Conservation (phyloP, 371 early-diverging fungal genomes). For the Actinomortierella ambigua region DNA sequence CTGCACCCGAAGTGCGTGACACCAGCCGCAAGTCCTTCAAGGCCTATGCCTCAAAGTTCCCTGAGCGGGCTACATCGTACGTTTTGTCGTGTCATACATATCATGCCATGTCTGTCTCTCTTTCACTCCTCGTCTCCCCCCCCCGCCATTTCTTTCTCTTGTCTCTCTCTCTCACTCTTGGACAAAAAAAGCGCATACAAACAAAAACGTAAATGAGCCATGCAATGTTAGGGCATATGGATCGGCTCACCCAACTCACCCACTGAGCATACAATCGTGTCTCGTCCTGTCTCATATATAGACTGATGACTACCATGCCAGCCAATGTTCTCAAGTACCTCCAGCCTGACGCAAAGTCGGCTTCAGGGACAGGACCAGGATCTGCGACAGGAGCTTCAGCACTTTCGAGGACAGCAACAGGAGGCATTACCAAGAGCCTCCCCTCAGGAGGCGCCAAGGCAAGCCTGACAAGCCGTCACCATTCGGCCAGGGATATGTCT, state of each 20-base stretch:
- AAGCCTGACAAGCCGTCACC: constrained; percentile 21
- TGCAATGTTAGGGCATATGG: no score
- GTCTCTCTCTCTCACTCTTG: not conserved
- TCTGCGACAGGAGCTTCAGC: constrained; percentile 1
- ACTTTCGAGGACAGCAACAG: not conserved
- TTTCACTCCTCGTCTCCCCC: not conserved
- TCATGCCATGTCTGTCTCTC: not conserved
- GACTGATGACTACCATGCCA: constrained; percentile 29
- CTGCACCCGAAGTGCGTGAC: constrained; percentile 56
- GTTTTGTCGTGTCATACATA: constrained; percentile 7
- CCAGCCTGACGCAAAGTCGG: constrained; percentile 25
- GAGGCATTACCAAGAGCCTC: not conserved
- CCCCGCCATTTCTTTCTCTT: not conserved
- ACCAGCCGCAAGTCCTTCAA: constrained; percentile 51
- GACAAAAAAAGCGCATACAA: no score
- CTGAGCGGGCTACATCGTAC: constrained; percentile 44
- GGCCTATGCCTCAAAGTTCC: constrained; percentile 49
- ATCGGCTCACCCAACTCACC: no score
- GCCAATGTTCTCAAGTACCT: constrained; percentile 39
- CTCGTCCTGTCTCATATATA: not conserved
- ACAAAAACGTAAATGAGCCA: no score
- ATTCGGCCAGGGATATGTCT: constrained; percentile 24
- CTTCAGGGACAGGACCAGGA: constrained; percentile 11
- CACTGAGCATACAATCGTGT: no score
- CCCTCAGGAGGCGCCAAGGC: constrained; percentile 2